Conservation (phyloP, 768 basidiomycete genomes). For the Podaxis sp. region DNA sequence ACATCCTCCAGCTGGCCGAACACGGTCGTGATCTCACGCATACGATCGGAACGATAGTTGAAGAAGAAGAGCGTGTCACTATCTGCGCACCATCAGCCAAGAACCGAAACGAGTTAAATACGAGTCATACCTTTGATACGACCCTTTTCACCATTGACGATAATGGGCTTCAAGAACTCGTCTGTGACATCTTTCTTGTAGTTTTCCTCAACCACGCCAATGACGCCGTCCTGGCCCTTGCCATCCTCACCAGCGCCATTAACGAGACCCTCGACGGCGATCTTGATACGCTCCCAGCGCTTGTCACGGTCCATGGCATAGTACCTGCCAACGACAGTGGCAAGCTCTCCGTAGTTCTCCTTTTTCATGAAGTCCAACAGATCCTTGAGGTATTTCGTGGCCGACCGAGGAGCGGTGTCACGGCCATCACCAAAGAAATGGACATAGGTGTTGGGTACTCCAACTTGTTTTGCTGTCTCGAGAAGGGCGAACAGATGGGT, state of each 20-base stretch:
- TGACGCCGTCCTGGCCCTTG: slow-evolving; percentile 50
- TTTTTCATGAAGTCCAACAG: slow-evolving; percentile 76
- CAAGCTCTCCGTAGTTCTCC: slow-evolving; percentile 76
- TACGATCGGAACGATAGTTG: slow-evolving; percentile 96
- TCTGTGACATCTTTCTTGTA: slow-evolving; percentile 89
- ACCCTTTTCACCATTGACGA: slow-evolving; percentile 76
- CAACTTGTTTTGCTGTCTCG: slow-evolving; percentile 83
- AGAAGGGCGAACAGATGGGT: slow-evolving; percentile 87
- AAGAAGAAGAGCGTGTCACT: slow-evolving; percentile 92
- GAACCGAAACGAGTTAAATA: not conserved
- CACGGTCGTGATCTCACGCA: slow-evolving; percentile 86
- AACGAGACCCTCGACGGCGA: slow-evolving; percentile 84
- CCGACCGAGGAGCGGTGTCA: slow-evolving; percentile 88
- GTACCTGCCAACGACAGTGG: slow-evolving; percentile 87
- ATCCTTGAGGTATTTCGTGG: slow-evolving; percentile 74
- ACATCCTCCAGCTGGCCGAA: slow-evolving; percentile 83
- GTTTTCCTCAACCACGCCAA: slow-evolving; percentile 69
- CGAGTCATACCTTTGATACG: slow-evolving; percentile 69
- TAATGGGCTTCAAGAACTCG: slow-evolving; percentile 95
- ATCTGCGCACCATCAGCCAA: slow-evolving; percentile 42
- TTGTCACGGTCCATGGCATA: slow-evolving; percentile 98
- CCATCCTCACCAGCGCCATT: slow-evolving; percentile 62
- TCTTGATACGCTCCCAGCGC: slow-evolving; percentile 92
- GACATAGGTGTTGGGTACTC: slow-evolving; percentile 82
- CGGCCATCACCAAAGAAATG: slow-evolving; percentile 96